Evolutionary conservation across 495 filamentous ascomycete species (phyloP).

Genomic region (Choiromyces venosus): DNA sequence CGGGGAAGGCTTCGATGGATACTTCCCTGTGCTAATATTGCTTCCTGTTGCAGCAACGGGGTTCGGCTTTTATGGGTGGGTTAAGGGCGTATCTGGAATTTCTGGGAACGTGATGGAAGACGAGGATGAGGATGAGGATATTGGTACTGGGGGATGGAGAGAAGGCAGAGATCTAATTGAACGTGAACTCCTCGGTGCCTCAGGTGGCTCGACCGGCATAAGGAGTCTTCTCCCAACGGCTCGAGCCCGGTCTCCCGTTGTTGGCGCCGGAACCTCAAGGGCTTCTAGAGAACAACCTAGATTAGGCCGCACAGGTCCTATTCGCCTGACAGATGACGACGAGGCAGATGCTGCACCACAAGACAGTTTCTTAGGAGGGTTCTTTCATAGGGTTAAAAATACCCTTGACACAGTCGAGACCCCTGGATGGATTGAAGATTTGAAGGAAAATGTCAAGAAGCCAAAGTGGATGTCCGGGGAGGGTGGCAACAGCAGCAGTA

Average conservation of each 20-base stretch:
- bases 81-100: slow-evolving; percentile 73
- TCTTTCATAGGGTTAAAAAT: slow-evolving; percentile 80
- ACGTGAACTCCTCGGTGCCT: slow-evolving; percentile 65
- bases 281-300: slow-evolving; percentile 32
- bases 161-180: slow-evolving; percentile 93
- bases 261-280: slow-evolving; percentile 40
- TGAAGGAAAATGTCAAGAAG: slow-evolving; percentile 57
- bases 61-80: slow-evolving; percentile 78
- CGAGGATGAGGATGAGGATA: slow-evolving; percentile 58
- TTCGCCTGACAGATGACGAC: slow-evolving; percentile 33
- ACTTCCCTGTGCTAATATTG: slow-evolving; percentile 82
- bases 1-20: slow-evolving; percentile 74
- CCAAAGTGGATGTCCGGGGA: slow-evolving; percentile 79
- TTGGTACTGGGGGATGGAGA: slow-evolving; percentile 74
- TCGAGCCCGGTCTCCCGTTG: slow-evolving; percentile 47
- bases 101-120: slow-evolving; percentile 69
- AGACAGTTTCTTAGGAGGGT: slow-evolving; percentile 71
- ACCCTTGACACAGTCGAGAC: slow-evolving; percentile 80
- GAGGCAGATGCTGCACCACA: slow-evolving; percentile 60
- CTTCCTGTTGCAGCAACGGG: slow-evolving; percentile 74
- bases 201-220: slow-evolving; percentile 14
- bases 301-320: slow-evolving; percentile 43
- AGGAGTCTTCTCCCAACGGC: slow-evolving; percentile 18
- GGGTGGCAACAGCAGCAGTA: slow-evolving; percentile 41
- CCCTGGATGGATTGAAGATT: slow-evolving; percentile 70